Conservation (phyloP, 495 filamentous ascomycete species). For the Aspergillus mulundensis region DNA sequence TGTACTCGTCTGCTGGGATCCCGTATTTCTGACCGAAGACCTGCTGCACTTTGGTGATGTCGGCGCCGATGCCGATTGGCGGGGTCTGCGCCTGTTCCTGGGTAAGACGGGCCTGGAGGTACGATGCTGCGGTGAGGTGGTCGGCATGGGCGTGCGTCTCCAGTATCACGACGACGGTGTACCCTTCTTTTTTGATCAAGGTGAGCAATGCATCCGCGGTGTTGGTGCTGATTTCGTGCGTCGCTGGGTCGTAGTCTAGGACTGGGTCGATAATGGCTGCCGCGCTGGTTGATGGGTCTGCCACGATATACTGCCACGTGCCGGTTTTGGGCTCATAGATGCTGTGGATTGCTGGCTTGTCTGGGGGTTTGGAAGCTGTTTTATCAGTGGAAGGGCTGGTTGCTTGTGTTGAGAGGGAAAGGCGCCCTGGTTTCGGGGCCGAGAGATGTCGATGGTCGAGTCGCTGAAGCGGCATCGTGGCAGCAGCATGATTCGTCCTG, state of each 20-base stretch:
- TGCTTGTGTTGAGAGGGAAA: not conserved
- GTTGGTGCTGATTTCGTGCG: slow-evolving; percentile 39
- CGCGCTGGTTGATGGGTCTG: slow-evolving; percentile 40
- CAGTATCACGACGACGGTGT: slow-evolving; percentile 45
- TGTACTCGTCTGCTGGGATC: slow-evolving; percentile 35
- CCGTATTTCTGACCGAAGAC: slow-evolving; percentile 47
- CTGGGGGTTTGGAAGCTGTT: not conserved
- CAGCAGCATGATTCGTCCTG: too few species aligned
- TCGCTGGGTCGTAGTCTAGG: slow-evolving; percentile 51
- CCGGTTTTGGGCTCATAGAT: slow-evolving; percentile 41
- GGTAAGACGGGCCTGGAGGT: slow-evolving; percentile 45
- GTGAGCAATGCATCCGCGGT: slow-evolving; percentile 48
- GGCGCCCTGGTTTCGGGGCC: not conserved
- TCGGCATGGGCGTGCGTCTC: slow-evolving; percentile 63
- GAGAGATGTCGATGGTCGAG: not conserved
- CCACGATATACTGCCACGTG: slow-evolving; percentile 63
- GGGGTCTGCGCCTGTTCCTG: slow-evolving; percentile 16
- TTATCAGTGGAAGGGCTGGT: not conserved
- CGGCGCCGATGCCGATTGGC: slow-evolving; percentile 51
- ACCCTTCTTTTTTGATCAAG: slow-evolving; percentile 37
- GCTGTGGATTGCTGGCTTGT: slow-evolving; percentile 36
- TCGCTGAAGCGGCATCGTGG: too few species aligned
- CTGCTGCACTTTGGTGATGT: slow-evolving; percentile 49
- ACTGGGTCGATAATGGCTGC: slow-evolving; percentile 59
- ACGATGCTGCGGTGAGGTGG: slow-evolving; percentile 55